Base-by-base conservation (phyloP, 345 rosid species). In the Capsella bursapastoris region DNA sequence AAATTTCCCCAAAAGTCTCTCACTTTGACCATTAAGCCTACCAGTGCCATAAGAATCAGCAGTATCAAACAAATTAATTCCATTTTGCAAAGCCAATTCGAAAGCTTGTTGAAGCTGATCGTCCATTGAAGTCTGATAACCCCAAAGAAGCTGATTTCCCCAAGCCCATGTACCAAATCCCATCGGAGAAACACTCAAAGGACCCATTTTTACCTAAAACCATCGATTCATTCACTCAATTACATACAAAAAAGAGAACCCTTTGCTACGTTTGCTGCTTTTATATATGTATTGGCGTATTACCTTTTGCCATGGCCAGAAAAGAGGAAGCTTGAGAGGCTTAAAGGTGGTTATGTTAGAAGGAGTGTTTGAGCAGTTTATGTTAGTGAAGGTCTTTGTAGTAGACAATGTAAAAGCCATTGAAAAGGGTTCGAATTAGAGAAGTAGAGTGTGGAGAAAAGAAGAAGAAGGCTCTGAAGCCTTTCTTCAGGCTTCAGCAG, bases 161-260 rank as follows among this genome's bases (percentile, higher is more conserved):
- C 98, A 91, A 41, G 98, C 97, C 97, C 97, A 94, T 10, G 97
- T 90, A 43, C 98, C 97, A 75, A 91, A 91, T 51, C 98, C 98
- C 95, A 90, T 91, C 1, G 98, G 97, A 59, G 98, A 90, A 57
- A 89, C 96, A 50, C 82, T 88, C 57, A 88, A 8, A 27, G 96
- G 96, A n/a, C 96, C 98, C 84, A 90, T 80, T 84, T 89, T 88
- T 60, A 90, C 90, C 97, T 92, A 66, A 47, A 25, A 28, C 16
- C 16, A 65, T 64, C 1, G 4, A 57, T 56, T 35, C 11, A 29
- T 43, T 13, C 45, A 64, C 41, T 13, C 48, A 60, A n/a, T 59
- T 59, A 43, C 57, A 43, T 27, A 7, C 22, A 2, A n/a, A 51
- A 41, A 14, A 28, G 61, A 72, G 11, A 40, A 18, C 9, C 22